A percentile compares a stretch with the other conserved stretches of the same genome.
Conservation (phyloP, 1,139 yeast genomes). For the Kodamaea alishanica region DNA sequence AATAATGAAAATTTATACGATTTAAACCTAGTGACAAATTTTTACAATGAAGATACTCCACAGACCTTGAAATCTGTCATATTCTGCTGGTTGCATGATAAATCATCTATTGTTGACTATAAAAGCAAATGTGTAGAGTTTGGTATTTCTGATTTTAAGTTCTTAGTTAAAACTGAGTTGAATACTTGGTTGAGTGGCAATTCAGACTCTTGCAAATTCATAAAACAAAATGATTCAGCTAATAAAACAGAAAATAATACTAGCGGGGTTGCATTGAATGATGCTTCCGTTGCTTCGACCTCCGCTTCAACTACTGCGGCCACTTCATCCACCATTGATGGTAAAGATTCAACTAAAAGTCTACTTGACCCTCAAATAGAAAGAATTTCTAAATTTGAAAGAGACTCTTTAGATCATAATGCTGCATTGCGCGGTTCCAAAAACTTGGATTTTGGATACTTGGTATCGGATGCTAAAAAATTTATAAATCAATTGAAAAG, state of each 20-base stretch:
- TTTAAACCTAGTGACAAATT: slow-evolving; percentile 52
- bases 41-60: slow-evolving; percentile 48
- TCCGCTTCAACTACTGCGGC: slow-evolving; percentile 2
- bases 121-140: slow-evolving; percentile 66
- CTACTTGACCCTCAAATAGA: slow-evolving; percentile 52
- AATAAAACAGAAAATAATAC: slow-evolving; percentile 3
- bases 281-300: slow-evolving; percentile 7
- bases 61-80: slow-evolving; percentile 61
- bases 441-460: slow-evolving; percentile 65
- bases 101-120: slow-evolving; percentile 78
- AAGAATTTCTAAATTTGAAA: slow-evolving; percentile 56
- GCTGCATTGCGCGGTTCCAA: slow-evolving; percentile 77
- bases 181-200: slow-evolving; percentile 77
- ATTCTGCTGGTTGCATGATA: slow-evolving; percentile 78
- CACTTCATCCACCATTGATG: slow-evolving; percentile 2
- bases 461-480: slow-evolving; percentile 67
- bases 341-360: slow-evolving; percentile 18
- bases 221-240: slow-evolving; percentile 22
- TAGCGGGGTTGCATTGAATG: background rate
- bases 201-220: slow-evolving; percentile 52
- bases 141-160: slow-evolving; percentile 69
- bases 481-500: slow-evolving; percentile 55
- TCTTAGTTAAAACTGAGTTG: slow-evolving; percentile 82
- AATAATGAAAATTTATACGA: slow-evolving; percentile 17
- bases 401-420: slow-evolving; percentile 72